phyloP scores from a whole-genome alignment of 1,284 basidiomycete species.

The Leccinum glutinopallens region DNA sequence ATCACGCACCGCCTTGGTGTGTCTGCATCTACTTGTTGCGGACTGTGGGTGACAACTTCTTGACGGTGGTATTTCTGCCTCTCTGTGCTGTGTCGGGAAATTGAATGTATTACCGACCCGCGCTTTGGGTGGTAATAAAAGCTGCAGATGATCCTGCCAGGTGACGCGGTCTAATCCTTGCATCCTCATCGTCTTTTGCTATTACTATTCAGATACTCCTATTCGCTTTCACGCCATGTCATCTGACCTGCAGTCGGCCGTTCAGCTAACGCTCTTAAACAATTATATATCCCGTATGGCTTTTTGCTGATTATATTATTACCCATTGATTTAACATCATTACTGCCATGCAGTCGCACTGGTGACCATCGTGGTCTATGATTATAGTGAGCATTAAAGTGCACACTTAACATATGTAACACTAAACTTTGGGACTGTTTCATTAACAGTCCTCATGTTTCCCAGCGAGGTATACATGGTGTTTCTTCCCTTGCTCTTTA shows the following conservation, averaged over 20 bases:
- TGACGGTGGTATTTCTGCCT: background rate
- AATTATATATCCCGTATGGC: background rate
- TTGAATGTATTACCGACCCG: background rate
- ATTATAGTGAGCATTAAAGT: too few species aligned
- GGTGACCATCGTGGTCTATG: too few species aligned
- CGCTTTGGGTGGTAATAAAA: background rate
- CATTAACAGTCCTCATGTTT: too few species aligned
- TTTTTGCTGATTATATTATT: too few species aligned
- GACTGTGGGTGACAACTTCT: background rate
- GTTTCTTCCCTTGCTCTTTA: too few species aligned
- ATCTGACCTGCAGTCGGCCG: background rate
- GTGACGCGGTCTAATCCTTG: background rate
- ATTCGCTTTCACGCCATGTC: background rate
- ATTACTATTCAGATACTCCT: background rate
- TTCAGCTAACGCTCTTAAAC: background rate
- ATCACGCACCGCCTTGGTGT: too few species aligned
- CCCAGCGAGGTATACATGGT: too few species aligned
- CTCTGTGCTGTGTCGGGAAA: background rate
- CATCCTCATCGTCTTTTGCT: background rate
- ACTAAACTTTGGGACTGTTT: too few species aligned
- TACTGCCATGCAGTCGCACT: too few species aligned
- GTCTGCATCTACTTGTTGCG: background rate
- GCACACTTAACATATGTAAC: too few species aligned
- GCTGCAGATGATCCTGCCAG: background rate
- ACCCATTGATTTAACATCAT: too few species aligned